These are phyloP conservation scores for Paecilomyces formosus DNA, from an alignment of 2,329 filamentous ascomycete genomes.

Conservation along the genomic window DNA sequence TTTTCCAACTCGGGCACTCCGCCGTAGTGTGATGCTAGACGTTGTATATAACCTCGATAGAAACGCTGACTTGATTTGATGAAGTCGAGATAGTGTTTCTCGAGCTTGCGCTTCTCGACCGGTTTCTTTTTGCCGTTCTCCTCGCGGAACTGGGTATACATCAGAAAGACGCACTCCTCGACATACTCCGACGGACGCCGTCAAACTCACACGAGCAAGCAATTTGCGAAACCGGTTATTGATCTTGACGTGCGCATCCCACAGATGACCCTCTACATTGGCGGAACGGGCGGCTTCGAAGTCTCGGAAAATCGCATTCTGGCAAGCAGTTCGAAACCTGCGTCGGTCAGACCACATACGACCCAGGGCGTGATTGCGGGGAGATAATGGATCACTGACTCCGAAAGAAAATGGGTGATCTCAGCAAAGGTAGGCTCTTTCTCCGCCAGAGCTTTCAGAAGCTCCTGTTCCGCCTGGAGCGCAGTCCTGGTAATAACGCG, in stretches of 20 bases:
- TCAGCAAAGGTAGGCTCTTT: constrained; percentile 43
- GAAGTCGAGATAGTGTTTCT: constrained; percentile 75
- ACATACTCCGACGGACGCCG: neutral
- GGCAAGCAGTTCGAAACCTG: constrained; percentile 65
- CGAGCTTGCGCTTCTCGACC: constrained; percentile 66
- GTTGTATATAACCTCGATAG: constrained; percentile 78
- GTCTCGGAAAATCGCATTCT: constrained; percentile 65
- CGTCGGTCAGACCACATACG: constrained; percentile 11
- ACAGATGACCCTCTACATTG: constrained; percentile 66
- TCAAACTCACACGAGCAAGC: constrained; percentile 46
- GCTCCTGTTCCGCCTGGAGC: constrained; percentile 41
- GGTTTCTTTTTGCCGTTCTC: constrained; percentile 45
- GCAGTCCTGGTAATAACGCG: constrained; percentile 20
- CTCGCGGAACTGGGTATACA: constrained; percentile 38
- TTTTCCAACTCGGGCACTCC: constrained; percentile 52
- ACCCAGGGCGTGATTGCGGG: neutral
- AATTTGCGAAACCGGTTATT: constrained; percentile 71
- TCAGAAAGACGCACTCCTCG: constrained; percentile 1
- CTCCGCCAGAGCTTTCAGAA: constrained; percentile 42
- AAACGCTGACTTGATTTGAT: constrained; percentile 83
- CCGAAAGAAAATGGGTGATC: constrained; percentile 38
- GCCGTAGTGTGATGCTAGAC: constrained; percentile 56
- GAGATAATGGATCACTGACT: constrained; percentile 19
- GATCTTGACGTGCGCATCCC: constrained; percentile 70
- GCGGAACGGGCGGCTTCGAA: constrained; percentile 38